A percentile compares a stretch with the other conserved stretches of the same genome.
Evolutionary conservation across 2,329 filamentous ascomycete species (phyloP).

Genomic region (Calonectria pauciramosa): DNA sequence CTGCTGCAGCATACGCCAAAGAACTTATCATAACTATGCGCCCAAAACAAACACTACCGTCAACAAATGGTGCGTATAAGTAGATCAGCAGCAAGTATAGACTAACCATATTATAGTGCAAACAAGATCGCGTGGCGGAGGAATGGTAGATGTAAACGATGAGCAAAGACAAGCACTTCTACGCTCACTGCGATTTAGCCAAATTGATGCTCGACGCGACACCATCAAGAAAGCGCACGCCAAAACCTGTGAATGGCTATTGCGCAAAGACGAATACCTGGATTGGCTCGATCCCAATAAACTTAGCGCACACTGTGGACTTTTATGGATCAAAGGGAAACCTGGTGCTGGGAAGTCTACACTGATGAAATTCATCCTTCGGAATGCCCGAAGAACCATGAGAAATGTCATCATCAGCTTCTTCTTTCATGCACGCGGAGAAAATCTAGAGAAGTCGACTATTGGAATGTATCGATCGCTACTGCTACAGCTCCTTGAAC

Average conservation of each 20-base stretch:
- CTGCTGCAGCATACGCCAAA: neutral
- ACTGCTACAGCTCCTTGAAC: constrained; percentile 59
- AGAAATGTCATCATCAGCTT: constrained; percentile 54
- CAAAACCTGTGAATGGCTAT: constrained; percentile 59
- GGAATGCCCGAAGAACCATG: constrained; percentile 27
- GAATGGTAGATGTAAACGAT: neutral
- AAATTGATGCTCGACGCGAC: constrained; percentile 54
- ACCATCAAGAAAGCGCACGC: constrained; percentile 53
- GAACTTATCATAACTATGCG: neutral
- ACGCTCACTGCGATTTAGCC: constrained; percentile 52
- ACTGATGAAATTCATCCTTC: constrained; percentile 56
- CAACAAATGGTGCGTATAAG: neutral
- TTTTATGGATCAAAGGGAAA: constrained; percentile 49
- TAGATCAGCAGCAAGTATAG: neutral
- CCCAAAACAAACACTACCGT: neutral
- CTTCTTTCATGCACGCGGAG: constrained; percentile 64
- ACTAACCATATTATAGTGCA: neutral
- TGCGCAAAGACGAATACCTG: constrained; percentile 49
- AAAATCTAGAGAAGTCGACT: constrained; percentile 58
- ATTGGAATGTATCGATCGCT: constrained; percentile 65
- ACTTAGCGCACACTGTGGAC: constrained; percentile 50
- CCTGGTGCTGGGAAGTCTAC: neutral
- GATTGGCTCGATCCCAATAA: constrained; percentile 52
- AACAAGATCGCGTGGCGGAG: neutral
- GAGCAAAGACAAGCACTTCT: constrained; percentile 33